Conservation (phyloP, 306 rosid species). For the Cajanus cajan region DNA sequence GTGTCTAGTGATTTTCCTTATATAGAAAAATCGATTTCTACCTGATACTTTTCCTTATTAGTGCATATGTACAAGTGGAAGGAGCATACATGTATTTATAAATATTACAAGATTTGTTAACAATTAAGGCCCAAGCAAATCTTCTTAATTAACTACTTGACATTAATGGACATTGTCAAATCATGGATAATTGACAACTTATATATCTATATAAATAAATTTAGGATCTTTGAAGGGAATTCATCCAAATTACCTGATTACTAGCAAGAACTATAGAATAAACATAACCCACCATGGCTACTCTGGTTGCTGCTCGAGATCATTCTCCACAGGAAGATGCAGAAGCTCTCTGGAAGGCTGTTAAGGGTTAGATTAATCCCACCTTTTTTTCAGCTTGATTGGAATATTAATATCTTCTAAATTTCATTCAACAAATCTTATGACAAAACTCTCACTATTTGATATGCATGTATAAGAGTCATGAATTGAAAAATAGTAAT, state of each 20-base stretch:
- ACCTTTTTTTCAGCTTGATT: background rate
- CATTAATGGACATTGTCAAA: background rate
- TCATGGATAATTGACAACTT: background rate
- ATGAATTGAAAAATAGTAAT: too few relatives aligned
- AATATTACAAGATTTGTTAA: background rate
- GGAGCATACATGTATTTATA: background rate
- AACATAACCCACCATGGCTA: conserved; percentile 40
- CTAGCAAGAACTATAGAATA: background rate
- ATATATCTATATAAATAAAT: background rate
- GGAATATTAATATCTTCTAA: background rate
- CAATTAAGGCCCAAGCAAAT: background rate
- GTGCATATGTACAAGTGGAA: background rate
- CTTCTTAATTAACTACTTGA: background rate
- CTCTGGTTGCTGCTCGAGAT: conserved; percentile 33
- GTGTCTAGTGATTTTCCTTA: too few relatives aligned
- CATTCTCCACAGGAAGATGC: conserved; percentile 54
- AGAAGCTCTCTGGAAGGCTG: conserved; percentile 49
- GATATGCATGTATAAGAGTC: background rate
- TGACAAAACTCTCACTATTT: background rate
- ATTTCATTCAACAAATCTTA: background rate
- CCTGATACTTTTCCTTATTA: background rate
- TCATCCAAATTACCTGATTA: background rate
- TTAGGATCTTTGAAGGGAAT: background rate
- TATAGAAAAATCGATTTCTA: too few relatives aligned
- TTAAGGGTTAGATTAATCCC: conserved; percentile 40